Conservation (phyloP, 305 asterid genomes). For the Solanum hybrid region DNA sequence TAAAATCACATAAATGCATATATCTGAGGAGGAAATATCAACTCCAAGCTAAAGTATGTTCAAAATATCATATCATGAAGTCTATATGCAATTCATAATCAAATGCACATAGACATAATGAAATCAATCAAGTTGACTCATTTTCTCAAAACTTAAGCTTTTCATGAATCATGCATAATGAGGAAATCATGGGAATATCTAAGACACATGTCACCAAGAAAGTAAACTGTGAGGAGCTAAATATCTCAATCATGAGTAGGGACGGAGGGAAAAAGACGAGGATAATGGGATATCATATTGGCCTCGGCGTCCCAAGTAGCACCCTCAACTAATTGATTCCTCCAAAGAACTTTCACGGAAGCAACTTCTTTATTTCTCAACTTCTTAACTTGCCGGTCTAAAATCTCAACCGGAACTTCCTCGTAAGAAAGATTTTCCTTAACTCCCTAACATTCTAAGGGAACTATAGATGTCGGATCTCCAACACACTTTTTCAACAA, state of each 20-base stretch:
- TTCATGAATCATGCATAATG: neutral
- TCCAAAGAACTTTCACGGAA: neutral
- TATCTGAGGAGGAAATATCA: neutral
- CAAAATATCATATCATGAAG: neutral
- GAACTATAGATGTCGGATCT: neutral
- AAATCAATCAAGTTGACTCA: neutral
- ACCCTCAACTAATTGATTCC: neutral
- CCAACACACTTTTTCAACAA: neutral
- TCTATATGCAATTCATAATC: neutral
- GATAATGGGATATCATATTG: neutral
- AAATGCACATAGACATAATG: neutral
- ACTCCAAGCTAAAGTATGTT: neutral
- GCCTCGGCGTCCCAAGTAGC: neutral
- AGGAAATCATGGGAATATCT: neutral
- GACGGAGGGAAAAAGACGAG: neutral
- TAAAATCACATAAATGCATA: no score
- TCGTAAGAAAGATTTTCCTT: neutral
- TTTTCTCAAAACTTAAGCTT: neutral
- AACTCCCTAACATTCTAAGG: neutral
- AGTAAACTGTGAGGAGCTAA: neutral
- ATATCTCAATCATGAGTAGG: neutral
- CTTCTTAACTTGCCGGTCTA: neutral
- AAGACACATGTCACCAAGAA: neutral
- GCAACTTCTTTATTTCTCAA: no score
- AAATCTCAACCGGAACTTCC: neutral